Base-by-base conservation (phyloP, 2,329 filamentous ascomycete species). In the Alternaria sp. region DNA sequence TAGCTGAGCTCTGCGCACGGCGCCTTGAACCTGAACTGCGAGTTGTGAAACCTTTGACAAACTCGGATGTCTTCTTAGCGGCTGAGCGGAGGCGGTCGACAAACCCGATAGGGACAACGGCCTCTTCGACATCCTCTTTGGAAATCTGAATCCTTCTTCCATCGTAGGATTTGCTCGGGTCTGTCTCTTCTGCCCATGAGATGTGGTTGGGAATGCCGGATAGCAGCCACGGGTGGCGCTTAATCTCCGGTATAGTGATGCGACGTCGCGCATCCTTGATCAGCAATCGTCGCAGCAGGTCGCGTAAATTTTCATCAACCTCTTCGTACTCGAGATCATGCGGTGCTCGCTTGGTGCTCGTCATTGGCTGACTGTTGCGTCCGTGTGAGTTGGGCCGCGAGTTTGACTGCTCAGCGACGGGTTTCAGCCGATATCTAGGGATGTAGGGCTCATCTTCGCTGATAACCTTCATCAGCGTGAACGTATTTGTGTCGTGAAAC, bases 381-480 rank as follows among this genome's bases (percentile, higher is more conserved):
- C 78, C 81, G 58, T 83, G 82, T 23, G 81, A 85, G 46, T 73
- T 81, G 6, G 82, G 81, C 25, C 83, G 75, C 30, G 84, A 84
- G 15, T 77, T 81, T 3, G 83, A 77, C 51, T 80, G 72, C 74
- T 80, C 67, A 74, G 85, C 84, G 9, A 89, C 86, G 2, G 95
- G 92, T 72, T 90, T 90, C n/a, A 99, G 85, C 43, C 96, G 91
- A 70, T 89, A 89, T 28, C 86, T 87, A 1, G 96, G 93, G 57
- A 98, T 93, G 79, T 95, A 95, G 6, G 96, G 90, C n/a, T 97
- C 92, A 66, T 96, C 91, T 56, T 92, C 96, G 15, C 93, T 94
- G 69, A 99, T 97, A 67, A 91, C 91, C 68, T 90, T 89, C 83
- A 97, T 97, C 83, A 99, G 91, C 65, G 92, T 91, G 78, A 91